Evolutionary conservation across 2,329 filamentous ascomycete species (phyloP), one percentile per base, ranked within the genome.

Genomic region (Rhynchosporium secalis): DNA sequence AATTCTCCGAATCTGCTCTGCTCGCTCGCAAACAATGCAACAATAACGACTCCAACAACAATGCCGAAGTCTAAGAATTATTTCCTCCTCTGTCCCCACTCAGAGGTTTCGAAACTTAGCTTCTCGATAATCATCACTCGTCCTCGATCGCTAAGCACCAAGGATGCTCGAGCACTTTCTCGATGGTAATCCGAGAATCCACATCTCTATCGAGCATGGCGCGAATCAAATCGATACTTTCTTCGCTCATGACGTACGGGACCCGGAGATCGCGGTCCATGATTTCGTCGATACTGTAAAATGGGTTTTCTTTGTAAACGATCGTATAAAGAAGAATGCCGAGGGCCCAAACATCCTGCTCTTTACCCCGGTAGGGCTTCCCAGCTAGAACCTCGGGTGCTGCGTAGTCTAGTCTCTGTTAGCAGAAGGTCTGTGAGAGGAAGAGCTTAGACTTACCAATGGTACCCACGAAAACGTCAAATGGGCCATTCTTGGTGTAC

Each of bases 291-390:
- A 98, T 95, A 76, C 90, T 96, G 82, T 98, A 98, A 76, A 97
- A 99, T 0, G 95, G 94, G 73, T 99, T 99, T 78, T 99, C 95
- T 78, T 98, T 99, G 83, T 99, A 99, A 72, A 98, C 90, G 73
- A 99, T 97, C 33, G 95, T 99, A 80, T 99, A 99, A 13, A 99
- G 85, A 31, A 99, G 83, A 72, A 99, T 98, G 29, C 95, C 95
- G 15, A 99, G 83, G 0, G 95, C 95, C 95, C 95, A 99, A 36
- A 99, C 92, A 73, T 99, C 95, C 79, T 99, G 95, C 75, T 96
- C 94, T 77, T 96, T 96, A 72, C 95, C 95, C 68, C 90, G 86
- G 77, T 99, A 99, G 15, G 93, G 89, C 70, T 88, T 89, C 54
- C 95, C 95, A 62, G 92, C 92, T 55, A 99, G 83, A 60, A 99